Percentiles rank a stretch among this genome's conserved stretches.
Conservation (phyloP, 208 protist species). For the Sergeia podlipaevii region DNA sequence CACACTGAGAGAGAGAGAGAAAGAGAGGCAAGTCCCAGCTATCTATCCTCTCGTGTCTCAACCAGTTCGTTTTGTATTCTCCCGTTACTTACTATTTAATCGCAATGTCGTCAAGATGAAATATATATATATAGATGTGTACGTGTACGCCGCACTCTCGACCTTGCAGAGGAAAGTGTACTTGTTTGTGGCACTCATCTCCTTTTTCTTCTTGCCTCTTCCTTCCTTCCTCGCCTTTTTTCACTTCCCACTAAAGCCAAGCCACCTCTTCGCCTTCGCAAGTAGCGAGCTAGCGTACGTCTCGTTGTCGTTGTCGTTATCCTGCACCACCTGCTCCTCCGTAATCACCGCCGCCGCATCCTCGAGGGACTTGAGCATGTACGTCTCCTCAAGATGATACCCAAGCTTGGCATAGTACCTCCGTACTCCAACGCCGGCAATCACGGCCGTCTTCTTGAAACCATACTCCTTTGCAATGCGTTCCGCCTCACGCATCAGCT, state of each 20-base stretch:
- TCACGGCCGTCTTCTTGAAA: constrained; percentile 93
- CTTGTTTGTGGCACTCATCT: too few species aligned
- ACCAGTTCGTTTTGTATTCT: too few species aligned
- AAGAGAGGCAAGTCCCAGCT: too few species aligned
- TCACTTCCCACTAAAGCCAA: constrained; percentile 23
- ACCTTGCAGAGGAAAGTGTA: too few species aligned
- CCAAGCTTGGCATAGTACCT: constrained; percentile 98
- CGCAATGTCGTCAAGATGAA: too few species aligned
- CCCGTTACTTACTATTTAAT: too few species aligned
- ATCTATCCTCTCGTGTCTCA: too few species aligned
- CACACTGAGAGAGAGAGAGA: too few species aligned
- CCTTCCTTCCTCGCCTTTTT: background rate
- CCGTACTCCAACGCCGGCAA: constrained; percentile 97
- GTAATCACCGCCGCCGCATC: constrained; percentile 31
- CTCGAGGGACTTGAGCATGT: constrained; percentile 80
- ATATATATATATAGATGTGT: too few species aligned
- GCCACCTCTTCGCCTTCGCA: constrained; percentile 51
- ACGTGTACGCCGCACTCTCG: too few species aligned
- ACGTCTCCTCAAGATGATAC: constrained; percentile 88
- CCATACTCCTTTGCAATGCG: constrained; percentile 91
- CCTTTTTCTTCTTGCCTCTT: background rate
- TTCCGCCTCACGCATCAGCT: constrained; percentile 98
- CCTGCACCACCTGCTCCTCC: constrained; percentile 67
- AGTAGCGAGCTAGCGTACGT: constrained; percentile 27
- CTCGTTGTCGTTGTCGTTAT: constrained; percentile 79